A percentile compares a stretch with the other conserved stretches of the same genome.
phyloP scores from a whole-genome alignment of 2,329 filamentous ascomycete species.

The Scortechinia acanthostroma region DNA sequence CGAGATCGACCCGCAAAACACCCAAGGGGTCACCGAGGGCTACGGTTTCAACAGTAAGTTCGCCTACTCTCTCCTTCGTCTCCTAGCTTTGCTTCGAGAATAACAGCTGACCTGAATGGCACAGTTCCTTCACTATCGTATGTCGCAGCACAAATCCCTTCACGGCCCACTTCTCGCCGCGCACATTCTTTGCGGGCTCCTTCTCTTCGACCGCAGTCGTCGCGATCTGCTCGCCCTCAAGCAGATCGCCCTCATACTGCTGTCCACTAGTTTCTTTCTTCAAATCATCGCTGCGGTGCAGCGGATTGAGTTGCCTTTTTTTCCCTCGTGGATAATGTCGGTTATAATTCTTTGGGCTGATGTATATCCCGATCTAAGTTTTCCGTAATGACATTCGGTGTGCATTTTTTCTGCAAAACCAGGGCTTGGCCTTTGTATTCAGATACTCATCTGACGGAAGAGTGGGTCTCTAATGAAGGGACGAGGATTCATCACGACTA shows the following conservation, averaged over 20 bases:
- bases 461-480: too few species aligned
- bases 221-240: not conserved
- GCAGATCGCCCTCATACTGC: not conserved
- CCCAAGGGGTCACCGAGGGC: conserved; percentile 69
- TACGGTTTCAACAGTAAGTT: conserved; percentile 59
- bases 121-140: not conserved
- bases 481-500: too few species aligned
- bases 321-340: too few species aligned
- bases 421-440: too few species aligned
- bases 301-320: too few species aligned
- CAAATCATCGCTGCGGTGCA: too few species aligned
- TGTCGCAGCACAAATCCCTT: not conserved
- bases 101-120: not conserved
- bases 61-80: not conserved
- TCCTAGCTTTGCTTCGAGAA: not conserved
- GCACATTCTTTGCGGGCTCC: not conserved
- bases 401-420: too few species aligned
- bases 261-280: not conserved
- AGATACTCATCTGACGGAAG: too few species aligned
- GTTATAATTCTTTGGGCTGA: too few species aligned
- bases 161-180: not conserved
- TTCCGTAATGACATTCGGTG: too few species aligned
- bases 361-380: too few species aligned
- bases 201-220: not conserved
- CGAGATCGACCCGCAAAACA: conserved; percentile 79